Base-by-base conservation (phyloP, 2,329 filamentous ascomycete species). In the Pseudocercospora vitis region DNA sequence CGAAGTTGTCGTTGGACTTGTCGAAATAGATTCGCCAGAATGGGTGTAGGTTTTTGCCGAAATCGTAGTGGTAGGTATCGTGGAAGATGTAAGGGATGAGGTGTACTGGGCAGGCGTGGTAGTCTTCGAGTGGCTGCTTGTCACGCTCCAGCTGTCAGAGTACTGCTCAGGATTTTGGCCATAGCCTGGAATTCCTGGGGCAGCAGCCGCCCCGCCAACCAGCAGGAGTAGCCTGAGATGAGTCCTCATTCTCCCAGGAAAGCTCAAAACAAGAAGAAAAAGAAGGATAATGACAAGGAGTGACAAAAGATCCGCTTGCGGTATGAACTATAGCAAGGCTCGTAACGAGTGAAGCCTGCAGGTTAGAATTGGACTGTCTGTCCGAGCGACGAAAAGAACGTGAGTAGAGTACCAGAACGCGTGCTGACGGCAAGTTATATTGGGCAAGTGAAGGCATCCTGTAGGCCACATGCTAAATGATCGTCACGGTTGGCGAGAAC, bases 271-370 rank as follows among this genome's bases (percentile, higher is more conserved):
- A 19, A 18, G 6, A 47, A 29, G 19, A 42, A 42, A 50, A 23
- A 14, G 14, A 7, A 47, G 18, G 19, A 42, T 29, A 50, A 23
- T 7, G 14, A 14, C 19, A 33, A 44, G 24, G 19, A 44, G 23
- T 19, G 37, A 31, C 14, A 29, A 32, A 23, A 32, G 23, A 51
- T 19, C 37, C n/a, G 23, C 8, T 8, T 16, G n/a, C 11, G 12
- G n/a, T 19, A 42, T 18, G 19, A 24, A 42, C 12, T 12, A 42
- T 24, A 21, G 37, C 48, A 31, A 51, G 48, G 48, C 48, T 51
- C 37, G 37, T 51, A 51, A 51, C 14, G 48, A 51, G 48, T 40
- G 48, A 51, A 51, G 48, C 48, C 48, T 50, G 48, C 48, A 24
- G 24, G 19, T 44, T 28, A 14, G 26, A 50, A 31, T 29, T 16